A percentile compares a stretch with the other conserved stretches of the same genome.
These are phyloP conservation scores for Myxozyma sirexii DNA, from an alignment of 805 yeast genomes.

Conservation along the genomic window DNA sequence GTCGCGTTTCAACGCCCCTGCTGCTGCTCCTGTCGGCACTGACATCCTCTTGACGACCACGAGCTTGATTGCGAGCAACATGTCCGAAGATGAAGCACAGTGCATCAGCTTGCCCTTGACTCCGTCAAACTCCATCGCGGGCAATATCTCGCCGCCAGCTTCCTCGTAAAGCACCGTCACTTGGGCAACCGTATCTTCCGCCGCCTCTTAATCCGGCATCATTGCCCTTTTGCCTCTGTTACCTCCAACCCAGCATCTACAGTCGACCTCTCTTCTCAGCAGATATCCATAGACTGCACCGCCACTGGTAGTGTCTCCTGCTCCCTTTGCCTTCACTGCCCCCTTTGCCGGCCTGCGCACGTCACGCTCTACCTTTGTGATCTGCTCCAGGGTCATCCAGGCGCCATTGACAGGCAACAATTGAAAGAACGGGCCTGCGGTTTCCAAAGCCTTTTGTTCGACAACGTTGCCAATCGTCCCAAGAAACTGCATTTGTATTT, in stretches of 20 bases:
- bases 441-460: background rate
- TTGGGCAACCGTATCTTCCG: background rate
- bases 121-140: background rate
- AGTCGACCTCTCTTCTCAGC: background rate
- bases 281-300: background rate
- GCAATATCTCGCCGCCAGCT: background rate
- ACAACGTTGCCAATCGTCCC: background rate
- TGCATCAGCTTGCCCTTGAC: background rate
- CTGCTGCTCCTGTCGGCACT: conserved; percentile 17
- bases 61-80: conserved; percentile 13
- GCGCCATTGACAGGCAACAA: background rate
- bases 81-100: conserved; percentile 11
- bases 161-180: background rate
- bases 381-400: background rate
- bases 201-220: background rate
- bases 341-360: background rate
- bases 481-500: background rate
- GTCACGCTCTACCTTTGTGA: background rate
- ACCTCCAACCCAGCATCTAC: background rate
- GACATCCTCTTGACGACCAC: too few relatives aligned
- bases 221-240: background rate
- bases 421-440: conserved; percentile 12
- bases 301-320: too few relatives aligned
- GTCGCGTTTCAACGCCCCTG: conserved; percentile 20
- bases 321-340: background rate